Evolutionary conservation across 31 red algal genomes (phyloP), one percentile per base, ranked within the genome.

Genomic region (Bonnemaisonia californica): DNA sequence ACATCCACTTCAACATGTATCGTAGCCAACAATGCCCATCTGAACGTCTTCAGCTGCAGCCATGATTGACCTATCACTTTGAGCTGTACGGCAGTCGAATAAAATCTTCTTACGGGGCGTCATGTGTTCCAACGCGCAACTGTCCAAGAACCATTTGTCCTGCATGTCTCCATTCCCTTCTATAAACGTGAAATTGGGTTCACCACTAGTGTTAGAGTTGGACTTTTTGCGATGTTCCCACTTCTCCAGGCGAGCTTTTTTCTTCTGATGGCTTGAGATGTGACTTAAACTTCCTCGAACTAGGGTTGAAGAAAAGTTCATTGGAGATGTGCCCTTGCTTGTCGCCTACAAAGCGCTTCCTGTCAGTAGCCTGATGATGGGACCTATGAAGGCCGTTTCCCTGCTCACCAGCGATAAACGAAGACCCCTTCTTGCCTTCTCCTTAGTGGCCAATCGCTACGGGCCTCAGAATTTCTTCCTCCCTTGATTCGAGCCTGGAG

Each of bases 241-340:
- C 34, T 37, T 22, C n/a, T 54, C 56, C 55, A 31, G 29, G 0
- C 1, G 28, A 29, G 42, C 27, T 62, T 62, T 12, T 32, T 29
- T 61, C 31, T 13, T 1, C 57, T 29, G 57, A 29, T 29, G 57
- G 0, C 57, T n/a, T 61, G 26, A 61, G 57, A 3, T 29, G 4
- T 7, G 4, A 13, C 12, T 3, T 61, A 29, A 29, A 61, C 4
- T n/a, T 61, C 31, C 55, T 37, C 32, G 26, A 27, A 47, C 1
- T 79, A 27, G 75, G 75, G 27, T 79, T 79, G 24, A 1, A 32
- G 55, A 62, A 79, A 57, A n/a, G 62, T 1, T 79, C 45, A 22
- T 23, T 39, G 35, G 33, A 35, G 55, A 62, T 62, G 35, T 79
- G 75, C 19, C 75, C 75, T 37, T 62, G 33, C 71, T 75, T 45